Base-by-base conservation (phyloP, 2,329 filamentous ascomycete genomes). In the Xylaria sp. region DNA sequence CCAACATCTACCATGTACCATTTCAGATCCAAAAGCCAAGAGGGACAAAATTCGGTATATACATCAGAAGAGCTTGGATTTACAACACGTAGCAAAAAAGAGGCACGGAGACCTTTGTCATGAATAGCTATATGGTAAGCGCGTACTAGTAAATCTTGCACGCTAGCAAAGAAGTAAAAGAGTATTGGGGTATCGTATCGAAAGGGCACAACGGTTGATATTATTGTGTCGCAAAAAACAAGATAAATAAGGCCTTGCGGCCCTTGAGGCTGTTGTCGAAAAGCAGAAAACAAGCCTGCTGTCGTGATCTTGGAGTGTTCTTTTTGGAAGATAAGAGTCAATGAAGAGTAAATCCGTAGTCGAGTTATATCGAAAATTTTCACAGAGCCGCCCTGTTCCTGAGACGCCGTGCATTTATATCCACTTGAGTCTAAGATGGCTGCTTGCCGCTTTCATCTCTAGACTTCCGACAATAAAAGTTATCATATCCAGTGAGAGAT, bases 401-500 rank as follows among this genome's bases (percentile, higher is more conserved):
- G 61, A 69, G 53, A 61, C 69, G 63, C 70, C 65, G 31, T 58
- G 29, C 47, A 50, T 51, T 49, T 42, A 15, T 38, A 31, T 49
- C n/a, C 53, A 11, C 20, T 51, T 57, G 13, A 25, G n/a, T 51
- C 44, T 22, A 15, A 17, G 47, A 4, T 17, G 22, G 33, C 54
- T 54, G 58, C 36, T 59, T 47, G 33, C 54, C 58, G 58, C 36
- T 59, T 47, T 25, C 25, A 33, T 36, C 2, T 10, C 4, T 22
- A 45, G 36, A 38, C 3, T 42, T 13, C 39, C 7, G 17, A 27
- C 6, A 42, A 38, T 9, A 47, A 29, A n/a, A 42, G 27, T 25
- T 68, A 70, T 70, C 64, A 56, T 62, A 76, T 60, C 74, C 73
- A 76, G 15, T 68, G 72, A 13, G 70, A 71, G 31, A 76, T 36